Percentiles rank a stretch among this genome's conserved stretches.
Evolutionary conservation across 305 asterid genomes (phyloP).

Genomic region (Fraxinus velutina): DNA sequence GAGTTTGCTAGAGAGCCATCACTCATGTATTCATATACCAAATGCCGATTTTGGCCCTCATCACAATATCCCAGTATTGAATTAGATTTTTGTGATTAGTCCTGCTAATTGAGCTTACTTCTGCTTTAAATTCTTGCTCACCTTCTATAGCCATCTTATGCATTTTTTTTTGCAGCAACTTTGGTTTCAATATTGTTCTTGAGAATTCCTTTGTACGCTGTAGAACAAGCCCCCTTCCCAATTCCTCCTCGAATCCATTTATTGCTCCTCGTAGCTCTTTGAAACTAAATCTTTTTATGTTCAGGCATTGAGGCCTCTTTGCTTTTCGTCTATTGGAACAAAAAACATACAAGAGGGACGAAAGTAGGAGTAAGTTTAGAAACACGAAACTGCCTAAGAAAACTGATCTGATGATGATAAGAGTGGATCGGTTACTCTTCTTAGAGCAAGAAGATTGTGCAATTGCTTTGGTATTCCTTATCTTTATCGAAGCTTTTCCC

Average conservation of each 20-base stretch:
- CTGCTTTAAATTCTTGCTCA: conserved; percentile 31
- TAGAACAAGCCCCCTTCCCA: conserved; percentile 15
- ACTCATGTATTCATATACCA: conserved; percentile 35
- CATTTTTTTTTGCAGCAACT: not conserved
- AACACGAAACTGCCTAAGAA: conserved; percentile 30
- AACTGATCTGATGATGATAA: conserved; percentile 31
- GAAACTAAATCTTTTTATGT: conserved; percentile 15
- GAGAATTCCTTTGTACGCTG: conserved; percentile 15
- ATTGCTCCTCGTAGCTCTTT: conserved; percentile 18
- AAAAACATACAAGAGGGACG: not conserved
- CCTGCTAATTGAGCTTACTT: conserved; percentile 28
- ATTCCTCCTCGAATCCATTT: not conserved
- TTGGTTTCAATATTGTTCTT: not conserved
- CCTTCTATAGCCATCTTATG: conserved; percentile 5
- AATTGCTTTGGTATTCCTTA: not conserved
- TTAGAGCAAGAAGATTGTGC: not conserved
- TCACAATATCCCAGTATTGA: conserved; percentile 32
- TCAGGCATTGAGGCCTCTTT: not conserved
- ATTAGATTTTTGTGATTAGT: conserved; percentile 39
- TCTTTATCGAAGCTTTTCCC: not conserved
- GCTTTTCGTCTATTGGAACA: not conserved
- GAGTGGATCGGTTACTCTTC: conserved; percentile 9
- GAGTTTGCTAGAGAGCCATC: conserved; percentile 28
- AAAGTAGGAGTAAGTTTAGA: conserved; percentile 7
- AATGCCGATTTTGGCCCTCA: conserved; percentile 17